A percentile compares a stretch with the other conserved stretches of the same genome.
phyloP scores from a whole-genome alignment of 2,329 filamentous ascomycete genomes.

The Gliomastix tumulicola region DNA sequence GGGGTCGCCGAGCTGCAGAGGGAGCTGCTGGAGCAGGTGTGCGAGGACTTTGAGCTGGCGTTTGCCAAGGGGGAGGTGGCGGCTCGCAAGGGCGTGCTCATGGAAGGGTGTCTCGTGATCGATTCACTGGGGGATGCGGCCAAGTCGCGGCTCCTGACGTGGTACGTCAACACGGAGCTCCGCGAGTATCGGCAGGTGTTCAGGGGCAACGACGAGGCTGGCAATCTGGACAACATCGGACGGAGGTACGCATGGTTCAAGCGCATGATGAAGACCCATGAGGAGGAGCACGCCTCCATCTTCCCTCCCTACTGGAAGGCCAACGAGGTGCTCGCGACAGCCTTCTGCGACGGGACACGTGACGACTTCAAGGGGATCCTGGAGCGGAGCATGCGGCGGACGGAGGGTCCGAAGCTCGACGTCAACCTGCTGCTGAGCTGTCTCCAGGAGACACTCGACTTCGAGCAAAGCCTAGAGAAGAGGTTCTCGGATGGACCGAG shows the following conservation, averaged over 20 bases:
- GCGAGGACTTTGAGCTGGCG: slow-evolving; percentile 94
- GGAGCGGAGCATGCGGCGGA: slow-evolving; percentile 74
- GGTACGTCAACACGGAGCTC: slow-evolving; percentile 97
- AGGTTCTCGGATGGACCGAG: slow-evolving; percentile 69
- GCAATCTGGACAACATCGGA: slow-evolving; percentile 92
- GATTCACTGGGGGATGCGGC: slow-evolving; percentile 90
- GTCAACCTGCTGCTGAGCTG: slow-evolving; percentile 85
- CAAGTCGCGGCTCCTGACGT: slow-evolving; percentile 73
- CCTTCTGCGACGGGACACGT: slow-evolving; percentile 90
- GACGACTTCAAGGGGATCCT: slow-evolving; percentile 94
- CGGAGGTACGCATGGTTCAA: slow-evolving; percentile 94
- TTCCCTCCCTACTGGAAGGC: slow-evolving; percentile 88
- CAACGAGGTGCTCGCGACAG: slow-evolving; percentile 80
- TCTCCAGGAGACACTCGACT: slow-evolving; percentile 91
- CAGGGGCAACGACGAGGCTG: slow-evolving; percentile 91
- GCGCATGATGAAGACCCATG: slow-evolving; percentile 90
- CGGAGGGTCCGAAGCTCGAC: slow-evolving; percentile 73
- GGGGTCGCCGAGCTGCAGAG: slow-evolving; percentile 92
- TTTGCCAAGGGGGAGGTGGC: slow-evolving; percentile 84
- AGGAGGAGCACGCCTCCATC: slow-evolving; percentile 82
- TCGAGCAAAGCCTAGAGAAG: slow-evolving; percentile 85
- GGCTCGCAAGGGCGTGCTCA: slow-evolving; percentile 60
- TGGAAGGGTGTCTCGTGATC: slow-evolving; percentile 88
- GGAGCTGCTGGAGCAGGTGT: slow-evolving; percentile 93
- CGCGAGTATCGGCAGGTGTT: slow-evolving; percentile 95